These are phyloP conservation scores for Hypoxylon sp. DNA, from an alignment of 2,329 filamentous ascomycete species.

Conservation along the genomic window DNA sequence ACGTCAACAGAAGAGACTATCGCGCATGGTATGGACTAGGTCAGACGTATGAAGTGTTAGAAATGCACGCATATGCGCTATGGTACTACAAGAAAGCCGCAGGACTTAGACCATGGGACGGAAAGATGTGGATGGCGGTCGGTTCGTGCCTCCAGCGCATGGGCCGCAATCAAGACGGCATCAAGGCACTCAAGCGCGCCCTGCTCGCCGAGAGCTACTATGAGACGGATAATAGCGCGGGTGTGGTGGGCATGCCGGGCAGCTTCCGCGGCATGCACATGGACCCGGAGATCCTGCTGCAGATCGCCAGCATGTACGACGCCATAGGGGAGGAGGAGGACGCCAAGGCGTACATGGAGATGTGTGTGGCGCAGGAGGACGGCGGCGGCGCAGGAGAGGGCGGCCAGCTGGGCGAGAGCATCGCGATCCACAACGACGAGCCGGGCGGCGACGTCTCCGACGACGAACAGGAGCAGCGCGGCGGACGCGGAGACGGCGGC, in stretches of 20 bases:
- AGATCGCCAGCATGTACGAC: conserved; percentile 91
- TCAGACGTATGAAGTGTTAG: conserved; percentile 95
- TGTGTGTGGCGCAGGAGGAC: conserved; percentile 91
- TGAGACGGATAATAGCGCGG: conserved; percentile 67
- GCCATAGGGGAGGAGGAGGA: conserved; percentile 78
- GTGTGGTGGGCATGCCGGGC: conserved; percentile 51
- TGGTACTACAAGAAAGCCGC: conserved; percentile 98
- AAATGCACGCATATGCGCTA: conserved; percentile 96
- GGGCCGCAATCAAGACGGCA: conserved; percentile 84
- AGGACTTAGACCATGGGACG: conserved; percentile 91
- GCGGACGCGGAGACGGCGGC: conserved; percentile 43
- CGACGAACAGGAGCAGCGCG: conserved; percentile 49
- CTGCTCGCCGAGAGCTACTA: conserved; percentile 88
- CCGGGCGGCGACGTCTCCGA: conserved; percentile 52
- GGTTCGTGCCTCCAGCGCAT: conserved; percentile 92
- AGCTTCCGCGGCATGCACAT: conserved; percentile 67
- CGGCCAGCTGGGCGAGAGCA: conserved; percentile 54
- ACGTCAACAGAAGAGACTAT: conserved; percentile 95
- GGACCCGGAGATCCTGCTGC: conserved; percentile 88
- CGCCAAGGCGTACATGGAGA: conserved; percentile 92
- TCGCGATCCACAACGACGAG: conserved; percentile 65
- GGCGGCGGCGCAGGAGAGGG: conserved; percentile 66
- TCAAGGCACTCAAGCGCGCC: conserved; percentile 93
- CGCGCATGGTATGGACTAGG: conserved; percentile 97
- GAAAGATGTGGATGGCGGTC: conserved; percentile 98